These are phyloP conservation scores for Leccinum barrowsii DNA, from an alignment of 768 basidiomycete species.

Conservation along the genomic window DNA sequence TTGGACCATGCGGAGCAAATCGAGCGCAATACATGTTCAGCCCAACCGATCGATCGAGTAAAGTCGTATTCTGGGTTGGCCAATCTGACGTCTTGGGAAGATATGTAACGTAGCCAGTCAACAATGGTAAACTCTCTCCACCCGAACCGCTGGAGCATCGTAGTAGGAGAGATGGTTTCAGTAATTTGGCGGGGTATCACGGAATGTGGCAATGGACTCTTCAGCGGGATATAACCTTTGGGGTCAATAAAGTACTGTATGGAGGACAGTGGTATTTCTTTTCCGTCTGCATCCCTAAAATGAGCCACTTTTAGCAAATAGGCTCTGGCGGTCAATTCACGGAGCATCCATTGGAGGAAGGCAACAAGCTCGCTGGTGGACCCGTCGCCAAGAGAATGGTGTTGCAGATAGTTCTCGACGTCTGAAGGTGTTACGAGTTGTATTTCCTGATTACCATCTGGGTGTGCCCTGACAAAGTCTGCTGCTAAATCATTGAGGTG, in stretches of 20 bases:
- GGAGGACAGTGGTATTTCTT: conserved; percentile 56
- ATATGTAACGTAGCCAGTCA: conserved; percentile 70
- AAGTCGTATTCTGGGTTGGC: conserved; percentile 53
- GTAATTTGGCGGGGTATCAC: conserved; percentile 53
- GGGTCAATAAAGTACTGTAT: conserved; percentile 66
- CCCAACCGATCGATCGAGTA: conserved; percentile 60
- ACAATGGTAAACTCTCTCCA: conserved; percentile 72
- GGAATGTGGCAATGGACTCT: too few relatives aligned
- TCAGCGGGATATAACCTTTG: conserved; percentile 44
- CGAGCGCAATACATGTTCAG: conserved; percentile 67
- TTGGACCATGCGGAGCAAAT: conserved; percentile 63
- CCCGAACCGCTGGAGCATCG: conserved; percentile 55
- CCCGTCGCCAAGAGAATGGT: conserved; percentile 1
- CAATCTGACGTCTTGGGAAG: conserved; percentile 39
- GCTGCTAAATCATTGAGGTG: conserved; percentile 49
- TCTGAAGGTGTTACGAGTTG: neutral
- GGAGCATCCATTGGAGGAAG: conserved; percentile 6
- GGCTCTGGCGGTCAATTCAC: neutral
- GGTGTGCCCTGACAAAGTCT: conserved; percentile 38
- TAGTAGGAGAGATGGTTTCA: conserved; percentile 50
- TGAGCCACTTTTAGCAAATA: conserved; percentile 23
- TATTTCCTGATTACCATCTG: neutral
- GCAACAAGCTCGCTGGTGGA: neutral
- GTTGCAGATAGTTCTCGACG: neutral
- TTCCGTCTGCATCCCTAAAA: conserved; percentile 44